Base-by-base conservation (phyloP, 331 rosid species). In the Telfairia occidentalis region DNA sequence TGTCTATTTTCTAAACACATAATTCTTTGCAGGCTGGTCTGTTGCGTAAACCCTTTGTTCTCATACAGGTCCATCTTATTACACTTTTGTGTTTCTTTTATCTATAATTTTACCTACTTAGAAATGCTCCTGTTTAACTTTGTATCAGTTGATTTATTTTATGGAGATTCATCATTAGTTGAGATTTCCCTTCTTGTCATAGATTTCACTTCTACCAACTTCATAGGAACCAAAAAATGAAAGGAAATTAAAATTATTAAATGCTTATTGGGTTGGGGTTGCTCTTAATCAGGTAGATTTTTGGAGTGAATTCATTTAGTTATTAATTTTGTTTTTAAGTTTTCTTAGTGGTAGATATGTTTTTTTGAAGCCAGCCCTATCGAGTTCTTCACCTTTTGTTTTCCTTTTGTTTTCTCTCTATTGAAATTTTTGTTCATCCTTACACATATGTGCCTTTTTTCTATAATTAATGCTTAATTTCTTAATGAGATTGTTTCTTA, bases 21-120 rank as follows among this genome's bases (percentile, higher is more conserved):
- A 32, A 40, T 82, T 78, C 43, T 78, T 30, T 89, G 90, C 91
- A 91, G 98, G 97, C 88, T 63, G 95, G 98, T 85, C 88, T 94
- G 69, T 92, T 89, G 2, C 89, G 91, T 32, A 94, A 89, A 71
- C 92, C 96, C 46, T 89, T 94, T 83, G 84, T 94, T 79, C 84
- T 94, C 83, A 91, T 91, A 81, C 98, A 94, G 98, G 98, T 91
- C 80, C 77, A 79, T 76, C 40, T 81, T 73, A 13, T 28, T 50
- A 49, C 19, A 37, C 71, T 50, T n/a, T n/a, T 74, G 70, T 38
- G 55, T 80, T 77, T 72, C 83, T 77, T 28, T 74, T 81, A 29
- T 28, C 74, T 76, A 9, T 65, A 45, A 32, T 18, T 78, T 37
- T 83, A 74, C n/a, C 64, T 77, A 82, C 50, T 37, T 19, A 63